Evolutionary conservation across 306 rosid species (phyloP).

Genomic region (Dalbergia oliveri): DNA sequence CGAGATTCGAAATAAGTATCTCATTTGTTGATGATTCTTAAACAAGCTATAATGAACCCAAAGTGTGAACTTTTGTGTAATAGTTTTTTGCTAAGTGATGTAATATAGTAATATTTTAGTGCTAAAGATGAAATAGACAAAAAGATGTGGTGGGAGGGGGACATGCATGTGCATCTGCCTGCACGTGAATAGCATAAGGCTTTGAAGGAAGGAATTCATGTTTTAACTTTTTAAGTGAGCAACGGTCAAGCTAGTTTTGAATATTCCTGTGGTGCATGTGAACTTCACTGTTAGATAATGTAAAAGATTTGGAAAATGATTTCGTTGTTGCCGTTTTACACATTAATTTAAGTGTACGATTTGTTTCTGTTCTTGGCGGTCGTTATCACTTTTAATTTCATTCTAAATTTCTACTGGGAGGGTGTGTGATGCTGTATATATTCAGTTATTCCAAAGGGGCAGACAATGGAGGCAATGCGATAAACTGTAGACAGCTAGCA

Average conservation of each 20-base stretch:
- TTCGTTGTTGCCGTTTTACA: not conserved
- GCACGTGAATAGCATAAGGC: slow-evolving; percentile 42
- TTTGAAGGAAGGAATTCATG: slow-evolving; percentile 38
- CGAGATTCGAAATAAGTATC: slow-evolving; percentile 9
- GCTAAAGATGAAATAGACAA: slow-evolving; percentile 29
- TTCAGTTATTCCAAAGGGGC: too few relatives aligned
- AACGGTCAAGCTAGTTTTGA: not conserved
- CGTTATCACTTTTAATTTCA: too few relatives aligned
- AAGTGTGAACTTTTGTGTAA: slow-evolving; percentile 31
- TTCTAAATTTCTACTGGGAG: too few relatives aligned
- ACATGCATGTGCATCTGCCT: slow-evolving; percentile 16
- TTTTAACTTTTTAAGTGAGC: not conserved
- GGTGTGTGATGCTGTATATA: too few relatives aligned
- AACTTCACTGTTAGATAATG: slow-evolving; percentile 15
- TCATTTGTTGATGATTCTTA: not conserved
- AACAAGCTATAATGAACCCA: not conserved
- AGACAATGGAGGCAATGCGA: not conserved
- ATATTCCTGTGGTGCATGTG: slow-evolving; percentile 39
- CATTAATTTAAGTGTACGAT: not conserved
- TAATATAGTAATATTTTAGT: slow-evolving; percentile 26
- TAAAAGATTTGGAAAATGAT: slow-evolving; percentile 22
- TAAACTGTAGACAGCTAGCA: too few relatives aligned
- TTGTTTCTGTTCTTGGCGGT: not conserved
- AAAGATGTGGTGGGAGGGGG: slow-evolving; percentile 11
- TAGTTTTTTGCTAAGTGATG: slow-evolving; percentile 27